phyloP scores from a whole-genome alignment of 148 eudicot species.

The Nyssa sinensis region DNA sequence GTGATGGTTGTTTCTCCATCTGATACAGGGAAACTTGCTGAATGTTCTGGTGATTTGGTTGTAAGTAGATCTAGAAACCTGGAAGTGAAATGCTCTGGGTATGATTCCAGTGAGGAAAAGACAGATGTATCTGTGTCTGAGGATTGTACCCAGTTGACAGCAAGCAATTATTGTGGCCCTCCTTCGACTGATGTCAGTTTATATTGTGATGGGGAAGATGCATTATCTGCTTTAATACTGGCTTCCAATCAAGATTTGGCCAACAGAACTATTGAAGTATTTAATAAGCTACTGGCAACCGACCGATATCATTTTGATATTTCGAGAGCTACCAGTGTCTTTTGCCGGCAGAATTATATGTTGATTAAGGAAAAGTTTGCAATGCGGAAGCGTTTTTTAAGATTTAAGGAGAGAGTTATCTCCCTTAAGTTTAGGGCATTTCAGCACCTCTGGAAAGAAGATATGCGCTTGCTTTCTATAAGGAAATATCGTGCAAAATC shows the following conservation, averaged over 20 bases:
- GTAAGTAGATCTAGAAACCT: conserved; percentile 11
- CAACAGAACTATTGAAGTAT: conserved; percentile 43
- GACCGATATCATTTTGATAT: conserved; percentile 16
- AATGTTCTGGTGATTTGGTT: conserved; percentile 12
- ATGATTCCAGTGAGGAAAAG: no score
- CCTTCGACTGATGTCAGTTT: conserved; percentile 6
- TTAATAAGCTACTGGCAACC: conserved; percentile 51
- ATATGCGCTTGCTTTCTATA: conserved; percentile 49
- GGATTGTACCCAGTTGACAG: conserved; percentile 18
- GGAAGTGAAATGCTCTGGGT: conserved; percentile 12
- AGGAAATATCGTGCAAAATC: conserved; percentile 52
- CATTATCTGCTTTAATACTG: conserved; percentile 34
- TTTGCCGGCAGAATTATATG: conserved; percentile 29
- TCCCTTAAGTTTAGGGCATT: conserved; percentile 64
- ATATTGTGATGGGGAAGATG: conserved; percentile 21
- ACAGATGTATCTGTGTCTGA: conserved; percentile 17
- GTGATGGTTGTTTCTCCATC: conserved; percentile 12
- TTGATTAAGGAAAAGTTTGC: conserved; percentile 45
- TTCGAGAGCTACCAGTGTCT: conserved; percentile 10
- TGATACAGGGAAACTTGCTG: conserved; percentile 10
- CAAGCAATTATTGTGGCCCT: conserved; percentile 5
- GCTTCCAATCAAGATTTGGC: conserved; percentile 62
- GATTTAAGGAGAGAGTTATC: conserved; percentile 63
- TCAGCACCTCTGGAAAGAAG: conserved; percentile 78
- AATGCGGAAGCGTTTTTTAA: conserved; percentile 45